These are phyloP conservation scores for Raddia guianensis DNA, from an alignment of 176 grass and related monocot species.

Conservation along the genomic window DNA sequence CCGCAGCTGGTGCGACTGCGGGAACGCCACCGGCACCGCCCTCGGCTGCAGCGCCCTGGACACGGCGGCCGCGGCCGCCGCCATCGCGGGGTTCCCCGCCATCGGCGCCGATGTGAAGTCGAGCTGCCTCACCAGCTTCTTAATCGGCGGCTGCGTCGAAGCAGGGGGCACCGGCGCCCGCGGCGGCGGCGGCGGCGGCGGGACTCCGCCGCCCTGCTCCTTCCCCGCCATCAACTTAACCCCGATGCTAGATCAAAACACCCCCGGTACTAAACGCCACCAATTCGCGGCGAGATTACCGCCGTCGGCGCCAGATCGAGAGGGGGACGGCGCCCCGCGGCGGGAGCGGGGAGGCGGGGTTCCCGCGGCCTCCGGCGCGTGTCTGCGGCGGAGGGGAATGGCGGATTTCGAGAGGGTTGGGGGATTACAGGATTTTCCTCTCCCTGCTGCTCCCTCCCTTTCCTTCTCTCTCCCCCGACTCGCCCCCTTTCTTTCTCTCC, in stretches of 20 bases:
- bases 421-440: constrained; percentile 53
- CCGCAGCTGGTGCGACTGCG: constrained; percentile 44
- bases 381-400: constrained; percentile 44
- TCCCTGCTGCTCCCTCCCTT: constrained; percentile 28
- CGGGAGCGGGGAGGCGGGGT: constrained; percentile 25
- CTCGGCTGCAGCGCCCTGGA: constrained; percentile 60
- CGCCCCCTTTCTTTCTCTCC: constrained; percentile 64
- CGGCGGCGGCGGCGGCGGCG: constrained; percentile 42
- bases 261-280: constrained; percentile 35
- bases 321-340: constrained; percentile 33
- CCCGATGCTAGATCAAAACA: constrained; percentile 52
- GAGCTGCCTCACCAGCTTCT: constrained; percentile 83
- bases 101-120: constrained; percentile 73
- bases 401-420: constrained; percentile 46
- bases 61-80: constrained; percentile 49
- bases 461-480: constrained; percentile 14
- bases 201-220: constrained; percentile 59
- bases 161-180: constrained; percentile 40
- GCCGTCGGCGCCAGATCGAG: constrained; percentile 26
- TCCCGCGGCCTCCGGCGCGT: constrained; percentile 38
- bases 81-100: constrained; percentile 65
- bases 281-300: constrained; percentile 52
- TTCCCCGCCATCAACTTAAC: constrained; percentile 53
- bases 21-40: constrained; percentile 37
- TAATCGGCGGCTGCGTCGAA: constrained; percentile 57